Conservation (phyloP, 306 rosid genomes). For the Betula pendula region DNA sequence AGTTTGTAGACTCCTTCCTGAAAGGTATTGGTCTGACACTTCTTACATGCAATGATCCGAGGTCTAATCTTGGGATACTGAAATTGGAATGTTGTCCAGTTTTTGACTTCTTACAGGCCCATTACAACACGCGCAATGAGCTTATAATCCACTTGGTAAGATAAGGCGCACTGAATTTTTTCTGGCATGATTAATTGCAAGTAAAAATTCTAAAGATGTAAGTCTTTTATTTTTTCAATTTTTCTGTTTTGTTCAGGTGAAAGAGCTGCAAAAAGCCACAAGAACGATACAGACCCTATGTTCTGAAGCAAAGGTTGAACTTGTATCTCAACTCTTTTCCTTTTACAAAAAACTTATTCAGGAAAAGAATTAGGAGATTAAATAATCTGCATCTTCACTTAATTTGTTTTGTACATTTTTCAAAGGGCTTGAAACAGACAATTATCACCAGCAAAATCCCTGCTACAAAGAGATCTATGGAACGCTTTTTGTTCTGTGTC, state of each 20-base stretch:
- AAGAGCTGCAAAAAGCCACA: constrained; percentile 47
- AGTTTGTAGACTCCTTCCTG: constrained; percentile 41
- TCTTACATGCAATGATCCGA: not conserved
- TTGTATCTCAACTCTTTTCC: not conserved
- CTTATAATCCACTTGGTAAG: constrained; percentile 38
- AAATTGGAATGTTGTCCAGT: constrained; percentile 21
- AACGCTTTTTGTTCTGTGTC: constrained; percentile 40
- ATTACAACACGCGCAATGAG: constrained; percentile 31
- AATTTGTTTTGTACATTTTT: not conserved
- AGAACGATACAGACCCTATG: constrained; percentile 46
- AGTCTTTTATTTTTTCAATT: not conserved
- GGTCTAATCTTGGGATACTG: not conserved
- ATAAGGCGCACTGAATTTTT: not conserved
- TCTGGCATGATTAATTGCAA: not conserved
- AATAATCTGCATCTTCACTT: not conserved
- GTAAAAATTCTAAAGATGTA: not conserved
- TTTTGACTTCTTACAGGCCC: constrained; percentile 44
- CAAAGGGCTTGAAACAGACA: constrained; percentile 43
- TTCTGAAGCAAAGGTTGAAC: constrained; percentile 46
- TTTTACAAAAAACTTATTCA: not conserved
- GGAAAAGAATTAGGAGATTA: not conserved
- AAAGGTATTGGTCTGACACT: constrained; percentile 31
- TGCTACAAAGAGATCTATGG: constrained; percentile 48
- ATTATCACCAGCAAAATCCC: constrained; percentile 43
- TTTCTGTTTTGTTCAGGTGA: constrained; percentile 24